Conservation (phyloP, 257 asterid species). For the Solanum sitiens region DNA sequence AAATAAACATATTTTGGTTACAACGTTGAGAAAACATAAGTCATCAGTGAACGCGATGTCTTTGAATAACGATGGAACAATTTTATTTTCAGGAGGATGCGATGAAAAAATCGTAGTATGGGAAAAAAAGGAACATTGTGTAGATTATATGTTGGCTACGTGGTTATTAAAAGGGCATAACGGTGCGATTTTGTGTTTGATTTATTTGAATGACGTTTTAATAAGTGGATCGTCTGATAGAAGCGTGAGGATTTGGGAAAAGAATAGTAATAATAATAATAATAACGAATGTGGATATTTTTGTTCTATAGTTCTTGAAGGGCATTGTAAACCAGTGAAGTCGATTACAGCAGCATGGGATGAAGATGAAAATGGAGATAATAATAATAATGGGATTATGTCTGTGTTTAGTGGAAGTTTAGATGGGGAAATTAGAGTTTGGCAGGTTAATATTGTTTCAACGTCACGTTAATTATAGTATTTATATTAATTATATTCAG, state of each 20-base stretch:
- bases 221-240: slow-evolving; percentile 72
- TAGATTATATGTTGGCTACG: slow-evolving; percentile 17
- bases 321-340: slow-evolving; percentile 73
- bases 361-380: slow-evolving; percentile 35
- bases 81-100: slow-evolving; percentile 70
- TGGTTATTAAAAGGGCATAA: slow-evolving; percentile 58
- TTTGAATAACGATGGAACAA: slow-evolving; percentile 31
- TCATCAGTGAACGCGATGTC: slow-evolving; percentile 50
- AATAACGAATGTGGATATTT: slow-evolving; percentile 37
- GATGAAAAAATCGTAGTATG: slow-evolving; percentile 72
- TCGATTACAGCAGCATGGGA: slow-evolving; percentile 39
- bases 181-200: slow-evolving; percentile 62
- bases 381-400: slow-evolving; percentile 2
- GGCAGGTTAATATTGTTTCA: slow-evolving; percentile 43
- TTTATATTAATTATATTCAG: slow-evolving; percentile 2
- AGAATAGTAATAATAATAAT: slow-evolving; percentile 29
- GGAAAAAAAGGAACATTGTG: slow-evolving; percentile 8
- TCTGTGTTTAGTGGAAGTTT: slow-evolving; percentile 78
- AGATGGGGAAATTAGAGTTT: slow-evolving; percentile 58
- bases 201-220: slow-evolving; percentile 28
- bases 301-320: slow-evolving; percentile 37
- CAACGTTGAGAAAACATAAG: slow-evolving; percentile 54
- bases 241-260: slow-evolving; percentile 52
- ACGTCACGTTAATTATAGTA: slow-evolving; percentile 9
- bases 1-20: slow-evolving; percentile 28